These are phyloP conservation scores for Cucumis melo DNA, from an alignment of 306 rosid species.

Conservation along the genomic window DNA sequence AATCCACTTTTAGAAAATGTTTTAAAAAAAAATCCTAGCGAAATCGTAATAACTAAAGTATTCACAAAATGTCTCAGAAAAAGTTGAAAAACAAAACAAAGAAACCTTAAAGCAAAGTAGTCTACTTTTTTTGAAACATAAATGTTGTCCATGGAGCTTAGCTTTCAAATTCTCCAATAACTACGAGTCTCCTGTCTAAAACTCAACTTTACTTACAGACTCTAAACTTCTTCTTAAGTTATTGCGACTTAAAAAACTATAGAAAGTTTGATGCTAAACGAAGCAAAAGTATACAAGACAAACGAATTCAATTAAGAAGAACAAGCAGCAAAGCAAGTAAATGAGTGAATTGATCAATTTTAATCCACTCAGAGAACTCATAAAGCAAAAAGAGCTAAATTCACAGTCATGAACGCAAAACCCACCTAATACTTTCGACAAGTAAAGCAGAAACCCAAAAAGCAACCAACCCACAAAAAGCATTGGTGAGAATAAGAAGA, in stretches of 20 bases:
- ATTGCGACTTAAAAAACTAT: neutral
- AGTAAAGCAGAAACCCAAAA: neutral
- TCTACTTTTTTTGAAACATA: neutral
- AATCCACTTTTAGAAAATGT: neutral
- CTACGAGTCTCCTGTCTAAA: neutral
- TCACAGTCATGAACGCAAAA: neutral
- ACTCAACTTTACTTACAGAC: neutral
- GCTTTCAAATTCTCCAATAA: neutral
- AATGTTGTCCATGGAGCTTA: neutral
- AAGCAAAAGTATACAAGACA: neutral
- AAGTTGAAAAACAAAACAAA: neutral
- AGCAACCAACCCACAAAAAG: neutral
- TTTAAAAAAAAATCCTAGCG: neutral
- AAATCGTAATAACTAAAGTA: neutral
- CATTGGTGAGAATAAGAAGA: neutral
- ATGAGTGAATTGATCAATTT: neutral
- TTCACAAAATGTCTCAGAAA: neutral
- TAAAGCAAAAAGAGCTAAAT: neutral
- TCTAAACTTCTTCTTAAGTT: neutral
- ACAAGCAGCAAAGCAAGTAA: neutral
- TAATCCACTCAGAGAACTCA: neutral
- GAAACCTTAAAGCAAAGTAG: neutral
- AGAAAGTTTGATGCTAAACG: neutral
- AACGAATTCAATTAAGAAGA: neutral
- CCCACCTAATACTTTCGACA: neutral